phyloP scores from a whole-genome alignment of 805 yeast genomes.

The Ogataea pini region DNA sequence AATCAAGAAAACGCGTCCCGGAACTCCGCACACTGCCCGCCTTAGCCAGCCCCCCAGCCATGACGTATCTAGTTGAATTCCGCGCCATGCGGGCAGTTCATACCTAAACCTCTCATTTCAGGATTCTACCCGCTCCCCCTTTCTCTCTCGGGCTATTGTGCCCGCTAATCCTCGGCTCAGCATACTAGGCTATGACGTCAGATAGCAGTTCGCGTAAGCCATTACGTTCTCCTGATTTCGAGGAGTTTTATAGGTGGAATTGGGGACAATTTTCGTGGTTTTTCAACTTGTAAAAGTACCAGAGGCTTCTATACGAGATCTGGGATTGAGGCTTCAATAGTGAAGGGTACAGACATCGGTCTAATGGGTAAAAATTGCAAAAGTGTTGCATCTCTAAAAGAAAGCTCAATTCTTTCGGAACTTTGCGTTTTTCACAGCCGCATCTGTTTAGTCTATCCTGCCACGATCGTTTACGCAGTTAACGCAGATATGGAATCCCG shows the following conservation, averaged over 20 bases:
- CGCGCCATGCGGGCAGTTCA: neutral
- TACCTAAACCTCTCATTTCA: neutral
- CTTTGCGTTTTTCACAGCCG: neutral
- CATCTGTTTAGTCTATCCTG: neutral
- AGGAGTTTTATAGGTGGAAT: too few relatives aligned
- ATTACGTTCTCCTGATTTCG: neutral
- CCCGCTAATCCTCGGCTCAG: neutral
- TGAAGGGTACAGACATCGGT: neutral
- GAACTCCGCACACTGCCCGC: neutral
- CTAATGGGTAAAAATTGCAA: neutral
- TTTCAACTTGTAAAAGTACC: too few relatives aligned
- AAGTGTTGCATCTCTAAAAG: neutral
- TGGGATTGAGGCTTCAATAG: too few relatives aligned
- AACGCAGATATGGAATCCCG: neutral
- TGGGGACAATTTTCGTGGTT: too few relatives aligned
- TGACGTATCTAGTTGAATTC: neutral
- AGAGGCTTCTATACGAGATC: too few relatives aligned
- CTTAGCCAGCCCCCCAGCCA: neutral
- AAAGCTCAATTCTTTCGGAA: neutral
- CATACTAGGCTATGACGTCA: neutral
- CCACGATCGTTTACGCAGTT: too few relatives aligned
- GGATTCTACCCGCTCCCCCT: neutral
- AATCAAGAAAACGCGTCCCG: neutral
- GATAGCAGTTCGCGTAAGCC: neutral
- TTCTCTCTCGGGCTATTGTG: neutral